Conservation (phyloP, 495 filamentous ascomycete genomes). For the Lophium mytilinum region DNA sequence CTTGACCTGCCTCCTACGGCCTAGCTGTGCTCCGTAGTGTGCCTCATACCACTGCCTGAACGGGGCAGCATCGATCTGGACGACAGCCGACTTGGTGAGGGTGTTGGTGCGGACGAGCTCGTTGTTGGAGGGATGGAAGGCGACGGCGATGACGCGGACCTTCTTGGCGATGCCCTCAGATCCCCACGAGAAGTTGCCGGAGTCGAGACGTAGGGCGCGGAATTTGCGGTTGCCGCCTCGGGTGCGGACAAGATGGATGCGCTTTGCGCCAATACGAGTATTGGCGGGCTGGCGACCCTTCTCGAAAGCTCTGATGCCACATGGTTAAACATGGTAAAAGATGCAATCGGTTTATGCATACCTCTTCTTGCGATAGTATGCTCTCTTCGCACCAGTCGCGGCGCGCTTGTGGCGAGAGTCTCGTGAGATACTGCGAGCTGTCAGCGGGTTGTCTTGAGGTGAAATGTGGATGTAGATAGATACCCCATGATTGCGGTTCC, state of each 20-base stretch:
- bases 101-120: constrained; percentile 99
- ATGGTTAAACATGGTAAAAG: constrained; percentile 31
- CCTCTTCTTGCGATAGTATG: constrained; percentile 85
- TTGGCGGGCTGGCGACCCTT: constrained; percentile 97
- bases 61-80: constrained; percentile 95
- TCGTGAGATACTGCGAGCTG: constrained; percentile 68
- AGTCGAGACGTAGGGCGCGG: constrained; percentile 97
- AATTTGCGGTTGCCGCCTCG: constrained; percentile 99
- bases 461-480: constrained; percentile 8
- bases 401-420: constrained; percentile 99
- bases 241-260: constrained; percentile 96
- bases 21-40: constrained; percentile 87
- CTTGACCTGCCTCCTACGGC: constrained; percentile 74
- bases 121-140: constrained; percentile 99
- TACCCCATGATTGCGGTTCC: constrained; percentile 74
- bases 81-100: constrained; percentile 95
- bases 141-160: constrained; percentile 94
- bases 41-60: constrained; percentile 99
- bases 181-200: constrained; percentile 98
- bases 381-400: constrained; percentile 92
- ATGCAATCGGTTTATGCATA: constrained; percentile 45
- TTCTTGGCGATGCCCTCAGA: constrained; percentile 96
- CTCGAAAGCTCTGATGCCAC: constrained; percentile 77
- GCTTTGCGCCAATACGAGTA: constrained; percentile 97
- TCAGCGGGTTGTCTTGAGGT: constrained; percentile 17